Evolutionary conservation across 1,284 basidiomycete genomes (phyloP).

Genomic region (Pseudozyma hubeiensis): DNA sequence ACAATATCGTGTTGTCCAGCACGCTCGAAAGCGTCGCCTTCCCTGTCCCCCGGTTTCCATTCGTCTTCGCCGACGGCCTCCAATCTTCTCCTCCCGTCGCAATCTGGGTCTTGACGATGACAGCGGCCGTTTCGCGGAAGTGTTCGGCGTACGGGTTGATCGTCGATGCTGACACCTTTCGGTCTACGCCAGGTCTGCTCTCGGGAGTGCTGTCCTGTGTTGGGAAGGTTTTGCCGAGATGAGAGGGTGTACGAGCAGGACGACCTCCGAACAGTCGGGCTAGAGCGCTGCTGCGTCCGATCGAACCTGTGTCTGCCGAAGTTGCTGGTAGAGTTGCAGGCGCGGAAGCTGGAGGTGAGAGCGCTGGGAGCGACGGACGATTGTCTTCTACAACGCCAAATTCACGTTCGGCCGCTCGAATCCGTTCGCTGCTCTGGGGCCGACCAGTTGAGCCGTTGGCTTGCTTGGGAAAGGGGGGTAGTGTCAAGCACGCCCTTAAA

Average conservation of each 20-base stretch:
- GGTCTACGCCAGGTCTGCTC: conserved; percentile 7
- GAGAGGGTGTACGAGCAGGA: conserved; percentile 17
- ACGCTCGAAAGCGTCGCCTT: conserved; percentile 81
- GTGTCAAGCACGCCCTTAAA: conserved; percentile 17
- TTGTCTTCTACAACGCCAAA: conserved; percentile 38
- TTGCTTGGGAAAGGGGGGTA: conserved; percentile 15
- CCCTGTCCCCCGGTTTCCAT: conserved; percentile 9
- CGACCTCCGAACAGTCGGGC: conserved; percentile 45
- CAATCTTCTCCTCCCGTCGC: conserved; percentile 69
- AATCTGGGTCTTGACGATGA: conserved; percentile 79
- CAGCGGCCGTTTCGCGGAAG: conserved; percentile 81
- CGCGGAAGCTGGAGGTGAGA: conserved; percentile 1
- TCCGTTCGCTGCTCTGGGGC: conserved; percentile 13
- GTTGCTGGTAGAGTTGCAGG: neutral
- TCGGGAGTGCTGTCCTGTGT: neutral
- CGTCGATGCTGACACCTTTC: conserved; percentile 36
- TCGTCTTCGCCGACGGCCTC: conserved; percentile 14
- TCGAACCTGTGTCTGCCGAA: neutral
- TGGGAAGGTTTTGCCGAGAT: conserved; percentile 8
- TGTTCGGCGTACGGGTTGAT: conserved; percentile 74
- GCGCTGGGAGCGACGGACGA: conserved; percentile 12
- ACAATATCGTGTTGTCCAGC: conserved; percentile 91
- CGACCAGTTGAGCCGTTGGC: neutral
- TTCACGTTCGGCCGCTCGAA: conserved; percentile 15
- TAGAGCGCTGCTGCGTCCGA: conserved; percentile 25